These are phyloP conservation scores for Trichoderma hamatum DNA, from an alignment of 2,329 filamentous ascomycete species.

Conservation along the genomic window DNA sequence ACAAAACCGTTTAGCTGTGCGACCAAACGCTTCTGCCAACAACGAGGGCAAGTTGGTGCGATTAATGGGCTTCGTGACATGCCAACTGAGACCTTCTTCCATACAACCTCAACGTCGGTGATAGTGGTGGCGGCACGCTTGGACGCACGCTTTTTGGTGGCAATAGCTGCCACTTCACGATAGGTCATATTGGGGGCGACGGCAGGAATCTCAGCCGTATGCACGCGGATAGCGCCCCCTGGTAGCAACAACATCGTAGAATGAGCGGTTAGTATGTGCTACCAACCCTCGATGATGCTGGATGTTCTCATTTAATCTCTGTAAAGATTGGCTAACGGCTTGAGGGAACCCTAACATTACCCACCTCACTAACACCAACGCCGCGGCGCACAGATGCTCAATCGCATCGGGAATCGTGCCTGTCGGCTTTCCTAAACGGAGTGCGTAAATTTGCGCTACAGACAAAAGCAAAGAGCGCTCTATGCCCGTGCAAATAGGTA, in stretches of 20 bases:
- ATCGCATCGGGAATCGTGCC: not conserved
- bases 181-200: conserved; percentile 12
- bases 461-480: not conserved
- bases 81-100: not conserved
- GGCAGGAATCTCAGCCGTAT: conserved; percentile 1
- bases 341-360: not conserved
- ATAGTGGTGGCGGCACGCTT: not conserved
- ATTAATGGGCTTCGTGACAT: not conserved
- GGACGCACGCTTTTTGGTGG: not conserved
- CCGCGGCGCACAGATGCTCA: conserved; percentile 5
- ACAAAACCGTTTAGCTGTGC: not conserved
- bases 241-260: not conserved
- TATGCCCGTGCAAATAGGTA: not conserved
- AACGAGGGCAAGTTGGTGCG: not conserved
- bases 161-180: not conserved
- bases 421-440: not conserved
- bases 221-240: not conserved
- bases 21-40: not conserved
- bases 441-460: not conserved
- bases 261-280: not conserved
- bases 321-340: not conserved
- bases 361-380: not conserved
- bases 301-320: not conserved
- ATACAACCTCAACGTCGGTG: not conserved
- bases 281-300: not conserved